phyloP scores from a whole-genome alignment of 83 land plant species.

The Larix sibirica region DNA sequence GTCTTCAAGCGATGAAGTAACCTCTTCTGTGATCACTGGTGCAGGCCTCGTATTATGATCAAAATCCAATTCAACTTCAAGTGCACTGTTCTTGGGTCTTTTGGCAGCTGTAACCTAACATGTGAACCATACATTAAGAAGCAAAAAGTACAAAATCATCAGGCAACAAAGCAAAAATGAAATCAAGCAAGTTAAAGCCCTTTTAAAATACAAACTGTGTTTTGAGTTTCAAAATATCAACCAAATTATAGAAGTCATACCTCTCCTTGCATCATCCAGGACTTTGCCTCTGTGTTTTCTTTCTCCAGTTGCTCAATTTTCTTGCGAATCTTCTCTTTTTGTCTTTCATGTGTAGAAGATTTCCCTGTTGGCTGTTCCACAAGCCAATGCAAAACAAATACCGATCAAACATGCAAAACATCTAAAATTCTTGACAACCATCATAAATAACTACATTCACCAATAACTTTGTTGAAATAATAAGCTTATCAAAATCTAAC shows the following conservation, averaged over 20 bases:
- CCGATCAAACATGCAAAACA: background rate
- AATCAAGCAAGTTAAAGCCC: background rate
- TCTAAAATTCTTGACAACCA: background rate
- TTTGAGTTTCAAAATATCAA: background rate
- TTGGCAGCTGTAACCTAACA: conserved; percentile 82
- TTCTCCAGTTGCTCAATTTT: conserved; percentile 78
- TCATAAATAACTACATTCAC: background rate
- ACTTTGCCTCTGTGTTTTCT: conserved; percentile 73
- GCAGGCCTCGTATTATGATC: conserved; percentile 92
- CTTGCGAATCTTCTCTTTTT: conserved; percentile 45
- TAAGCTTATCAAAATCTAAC: background rate
- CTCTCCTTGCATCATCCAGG: conserved; percentile 97
- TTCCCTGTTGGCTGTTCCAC: conserved; percentile 21
- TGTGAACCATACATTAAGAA: background rate
- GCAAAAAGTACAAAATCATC: background rate
- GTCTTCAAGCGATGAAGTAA: conserved; percentile 89
- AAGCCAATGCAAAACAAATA: conserved; percentile 1
- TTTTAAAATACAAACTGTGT: background rate
- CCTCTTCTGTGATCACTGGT: conserved; percentile 96
- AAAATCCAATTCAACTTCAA: conserved; percentile 95
- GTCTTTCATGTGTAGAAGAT: conserved; percentile 76
- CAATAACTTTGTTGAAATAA: background rate
- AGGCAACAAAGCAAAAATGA: background rate
- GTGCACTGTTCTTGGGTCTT: conserved; percentile 94
- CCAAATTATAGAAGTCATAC: conserved; percentile 26